Evolutionary conservation across 441 rosid species (phyloP).

Genomic region (Pelargonium cotyledonis): DNA sequence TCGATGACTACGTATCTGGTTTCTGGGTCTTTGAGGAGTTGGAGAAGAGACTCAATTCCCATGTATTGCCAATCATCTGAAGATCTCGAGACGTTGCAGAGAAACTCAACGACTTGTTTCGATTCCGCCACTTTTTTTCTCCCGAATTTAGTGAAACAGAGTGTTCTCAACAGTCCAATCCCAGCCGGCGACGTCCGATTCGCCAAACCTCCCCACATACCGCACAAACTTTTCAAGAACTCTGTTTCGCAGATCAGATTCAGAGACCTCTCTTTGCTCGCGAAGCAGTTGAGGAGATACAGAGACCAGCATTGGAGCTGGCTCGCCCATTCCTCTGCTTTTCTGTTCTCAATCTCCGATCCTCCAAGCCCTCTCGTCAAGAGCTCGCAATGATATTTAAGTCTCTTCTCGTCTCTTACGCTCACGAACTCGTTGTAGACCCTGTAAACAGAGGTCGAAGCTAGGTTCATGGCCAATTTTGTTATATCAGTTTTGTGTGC

Average conservation of each 20-base stretch:
- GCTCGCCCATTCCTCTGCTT: conserved; percentile 79
- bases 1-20: conserved; percentile 50
- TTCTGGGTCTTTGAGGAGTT: conserved; percentile 56
- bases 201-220: no score
- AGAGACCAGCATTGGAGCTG: conserved; percentile 79
- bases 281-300: conserved; percentile 64
- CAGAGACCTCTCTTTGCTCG: conserved; percentile 40
- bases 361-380: conserved; percentile 70
- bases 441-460: conserved; percentile 35
- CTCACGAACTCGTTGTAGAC: conserved; percentile 46
- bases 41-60: conserved; percentile 62
- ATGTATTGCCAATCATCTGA: conserved; percentile 64
- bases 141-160: conserved; percentile 50
- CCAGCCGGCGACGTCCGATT: no score
- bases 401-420: conserved; percentile 41
- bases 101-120: conserved; percentile 32
- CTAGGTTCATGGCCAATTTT: conserved; percentile 41
- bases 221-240: conserved; percentile 44
- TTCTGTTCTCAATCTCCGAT: conserved; percentile 40
- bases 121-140: conserved; percentile 37
- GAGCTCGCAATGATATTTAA: conserved; percentile 62
- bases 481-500: conserved; percentile 45
- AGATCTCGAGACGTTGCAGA: conserved; percentile 58
- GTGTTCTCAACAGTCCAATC: conserved; percentile 46
- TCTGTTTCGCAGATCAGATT: conserved; percentile 38